Evolutionary conservation across 2,329 filamentous ascomycete genomes (phyloP), one percentile per base, ranked within the genome.

Genomic region (Nigrospora oryzae): DNA sequence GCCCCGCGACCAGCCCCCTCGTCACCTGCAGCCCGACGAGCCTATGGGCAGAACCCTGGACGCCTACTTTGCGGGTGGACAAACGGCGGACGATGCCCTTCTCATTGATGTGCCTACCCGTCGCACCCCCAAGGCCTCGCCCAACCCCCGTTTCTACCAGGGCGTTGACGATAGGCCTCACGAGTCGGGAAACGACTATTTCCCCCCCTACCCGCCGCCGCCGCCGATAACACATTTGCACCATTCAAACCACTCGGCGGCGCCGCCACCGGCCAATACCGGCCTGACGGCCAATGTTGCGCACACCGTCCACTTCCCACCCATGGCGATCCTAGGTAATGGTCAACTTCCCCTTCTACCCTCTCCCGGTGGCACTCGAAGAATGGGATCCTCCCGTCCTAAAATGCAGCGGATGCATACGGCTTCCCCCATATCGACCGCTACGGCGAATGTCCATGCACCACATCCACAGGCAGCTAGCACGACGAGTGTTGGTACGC

Each of bases 11-110:
- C 65, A 75, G 60, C 66, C 69, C 49, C 70, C 59, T 58, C 81
- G 89, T 38, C 65, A 78, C 0, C 68, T 98, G 43, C 85, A 85
- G 2, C 91, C 93, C 1, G 93, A 98, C 58, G 93, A 97, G 65
- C 76, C 81, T 17, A 85, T 97, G 65, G 75, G 77, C 42, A 74
- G 81, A 45, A 86, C 86, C 1, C 69, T 98, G 40, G 90, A 96
- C 58, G 71, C 78, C 15, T 89, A 88, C 63, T 98, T 82, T 59
- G 87, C 91, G 2, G 86, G 85, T 38, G 91, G 91, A 8, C 93
- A 97, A 67, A 80, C 74, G 0, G 83, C 95, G 38, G 84, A 90
- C 44, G 93, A 98, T 59, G 93, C 93, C 8, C 74, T 98, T 49
- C 61, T 96, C 51, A 95, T 98, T 58, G 90, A 97, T 56, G 81